Evolutionary conservation across 192 early-diverging fungal species (phyloP).

Genomic region (Coemansia sp.): DNA sequence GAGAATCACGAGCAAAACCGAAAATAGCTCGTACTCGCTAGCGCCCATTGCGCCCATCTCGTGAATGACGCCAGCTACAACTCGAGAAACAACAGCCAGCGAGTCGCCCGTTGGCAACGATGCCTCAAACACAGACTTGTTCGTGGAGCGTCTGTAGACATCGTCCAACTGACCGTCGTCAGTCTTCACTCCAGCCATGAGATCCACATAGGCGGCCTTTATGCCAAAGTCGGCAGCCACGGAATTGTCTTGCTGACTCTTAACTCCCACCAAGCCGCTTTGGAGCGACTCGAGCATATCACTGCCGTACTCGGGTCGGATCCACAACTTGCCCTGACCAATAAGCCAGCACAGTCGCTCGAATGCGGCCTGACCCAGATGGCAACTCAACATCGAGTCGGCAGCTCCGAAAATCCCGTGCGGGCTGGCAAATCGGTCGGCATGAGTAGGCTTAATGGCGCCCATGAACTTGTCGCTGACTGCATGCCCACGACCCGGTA

Average conservation of each 20-base stretch:
- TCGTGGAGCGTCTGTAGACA: background rate
- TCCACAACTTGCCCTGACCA: conserved; percentile 26
- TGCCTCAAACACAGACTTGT: background rate
- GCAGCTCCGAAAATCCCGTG: background rate
- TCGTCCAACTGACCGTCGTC: background rate
- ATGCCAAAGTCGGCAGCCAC: background rate
- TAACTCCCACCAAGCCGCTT: conserved; percentile 21
- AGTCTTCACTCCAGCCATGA: background rate
- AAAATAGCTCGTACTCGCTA: conserved; percentile 21
- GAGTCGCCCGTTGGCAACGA: background rate
- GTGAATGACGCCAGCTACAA: conserved; percentile 12
- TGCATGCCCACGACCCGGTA: conserved; percentile 44
- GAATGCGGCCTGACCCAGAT: conserved; percentile 13
- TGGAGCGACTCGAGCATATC: background rate
- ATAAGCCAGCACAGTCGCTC: conserved; percentile 16
- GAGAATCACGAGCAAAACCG: conserved; percentile 8
- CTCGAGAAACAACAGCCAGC: conserved; percentile 11
- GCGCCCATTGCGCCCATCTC: conserved; percentile 31
- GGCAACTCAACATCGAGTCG: background rate
- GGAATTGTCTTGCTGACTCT: background rate
- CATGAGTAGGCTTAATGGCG: conserved; percentile 16
- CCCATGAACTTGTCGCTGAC: conserved; percentile 27
- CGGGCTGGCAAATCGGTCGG: conserved; percentile 7
- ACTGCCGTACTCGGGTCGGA: conserved; percentile 22
- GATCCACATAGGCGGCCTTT: background rate